Evolutionary conservation across 352 stramenopile genomes (phyloP).

Genomic region (Globisporangium nodosum): DNA sequence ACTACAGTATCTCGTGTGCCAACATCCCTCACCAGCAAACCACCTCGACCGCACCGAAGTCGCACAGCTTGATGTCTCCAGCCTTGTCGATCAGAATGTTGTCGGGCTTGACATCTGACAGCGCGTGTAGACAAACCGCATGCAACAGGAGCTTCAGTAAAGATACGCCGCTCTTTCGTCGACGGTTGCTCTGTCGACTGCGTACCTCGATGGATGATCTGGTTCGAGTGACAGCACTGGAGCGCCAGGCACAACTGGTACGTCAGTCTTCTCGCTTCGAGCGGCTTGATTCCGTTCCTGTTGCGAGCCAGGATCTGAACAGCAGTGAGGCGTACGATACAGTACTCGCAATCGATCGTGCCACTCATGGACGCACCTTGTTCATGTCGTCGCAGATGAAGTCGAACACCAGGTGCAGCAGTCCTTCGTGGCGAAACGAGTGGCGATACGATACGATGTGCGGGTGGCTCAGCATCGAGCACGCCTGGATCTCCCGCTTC

Average conservation of each 20-base stretch:
- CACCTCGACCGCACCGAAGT: slow-evolving; percentile 42
- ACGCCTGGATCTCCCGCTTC: slow-evolving; percentile 76
- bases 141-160: not conserved
- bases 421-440: slow-evolving; percentile 72
- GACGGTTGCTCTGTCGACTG: not conserved
- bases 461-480: slow-evolving; percentile 76
- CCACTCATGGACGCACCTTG: slow-evolving; percentile 30
- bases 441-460: slow-evolving; percentile 81
- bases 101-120: slow-evolving; percentile 72
- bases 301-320: slow-evolving; percentile 48
- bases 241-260: slow-evolving; percentile 76
- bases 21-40: not conserved
- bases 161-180: not conserved
- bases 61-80: slow-evolving; percentile 67
- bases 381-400: slow-evolving; percentile 64
- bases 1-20: not conserved
- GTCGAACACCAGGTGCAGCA: slow-evolving; percentile 78
- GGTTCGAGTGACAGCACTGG: slow-evolving; percentile 71
- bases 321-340: not conserved
- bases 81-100: slow-evolving; percentile 78
- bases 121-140: not conserved
- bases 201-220: slow-evolving; percentile 76
- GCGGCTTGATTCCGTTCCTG: slow-evolving; percentile 51
- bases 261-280: slow-evolving; percentile 37
- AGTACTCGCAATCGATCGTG: not conserved